phyloP scores from a whole-genome alignment of 352 stramenopile genomes.

The Phytophthora multivora region DNA sequence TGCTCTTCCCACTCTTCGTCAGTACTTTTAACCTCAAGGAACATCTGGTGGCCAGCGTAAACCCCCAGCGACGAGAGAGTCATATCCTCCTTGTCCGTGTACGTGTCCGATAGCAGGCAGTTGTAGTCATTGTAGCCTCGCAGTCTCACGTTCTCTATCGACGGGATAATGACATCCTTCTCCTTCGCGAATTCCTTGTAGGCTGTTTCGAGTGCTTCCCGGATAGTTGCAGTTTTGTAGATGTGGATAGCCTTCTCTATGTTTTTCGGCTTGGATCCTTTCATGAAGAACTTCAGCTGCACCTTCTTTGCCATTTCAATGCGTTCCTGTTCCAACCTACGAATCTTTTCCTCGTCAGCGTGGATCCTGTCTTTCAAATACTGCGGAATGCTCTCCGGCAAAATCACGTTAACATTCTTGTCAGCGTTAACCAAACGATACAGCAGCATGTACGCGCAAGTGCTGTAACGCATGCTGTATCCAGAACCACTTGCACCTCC shows the following conservation, averaged over 20 bases:
- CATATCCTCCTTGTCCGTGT: slow-evolving; percentile 58
- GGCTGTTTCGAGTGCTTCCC: slow-evolving; percentile 47
- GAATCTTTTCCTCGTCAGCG: slow-evolving; percentile 68
- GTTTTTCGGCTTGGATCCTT: slow-evolving; percentile 64
- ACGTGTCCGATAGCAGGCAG: slow-evolving; percentile 65
- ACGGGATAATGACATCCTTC: slow-evolving; percentile 51
- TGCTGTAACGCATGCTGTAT: slow-evolving; percentile 74
- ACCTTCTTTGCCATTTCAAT: slow-evolving; percentile 80
- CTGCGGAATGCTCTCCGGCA: slow-evolving; percentile 60
- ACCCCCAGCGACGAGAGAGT: slow-evolving; percentile 61
- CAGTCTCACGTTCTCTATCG: slow-evolving; percentile 62
- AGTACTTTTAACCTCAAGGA: slow-evolving; percentile 67
- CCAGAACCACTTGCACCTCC: slow-evolving; percentile 56
- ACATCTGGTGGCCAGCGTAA: slow-evolving; percentile 76
- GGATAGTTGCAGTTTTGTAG: slow-evolving; percentile 77
- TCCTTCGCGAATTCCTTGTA: slow-evolving; percentile 67
- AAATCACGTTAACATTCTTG: slow-evolving; percentile 72
- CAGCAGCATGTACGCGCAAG: slow-evolving; percentile 92
- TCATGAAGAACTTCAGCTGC: slow-evolving; percentile 82
- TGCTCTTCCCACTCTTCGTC: slow-evolving; percentile 69
- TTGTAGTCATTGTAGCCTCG: slow-evolving; percentile 84
- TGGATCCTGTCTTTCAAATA: slow-evolving; percentile 73
- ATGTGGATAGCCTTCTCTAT: slow-evolving; percentile 73
- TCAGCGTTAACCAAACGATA: slow-evolving; percentile 77
- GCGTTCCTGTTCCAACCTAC: slow-evolving; percentile 61